Percentiles rank a stretch among this genome's conserved stretches.
These are phyloP conservation scores for Hypoxylon sp. DNA, from an alignment of 2,329 filamentous ascomycete species.

Conservation along the genomic window DNA sequence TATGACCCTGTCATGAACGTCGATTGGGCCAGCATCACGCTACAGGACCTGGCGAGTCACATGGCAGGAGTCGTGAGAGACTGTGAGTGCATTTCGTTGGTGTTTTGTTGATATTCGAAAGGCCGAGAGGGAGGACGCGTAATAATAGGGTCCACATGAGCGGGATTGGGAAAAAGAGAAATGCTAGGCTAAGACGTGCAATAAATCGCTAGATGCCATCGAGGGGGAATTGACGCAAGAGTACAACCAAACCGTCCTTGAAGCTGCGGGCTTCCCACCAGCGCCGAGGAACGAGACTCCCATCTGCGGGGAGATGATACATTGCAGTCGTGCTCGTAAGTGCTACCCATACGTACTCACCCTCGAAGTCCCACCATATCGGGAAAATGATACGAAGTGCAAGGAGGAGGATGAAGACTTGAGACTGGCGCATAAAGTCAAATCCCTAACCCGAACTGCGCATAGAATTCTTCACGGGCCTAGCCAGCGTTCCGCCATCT, in stretches of 20 bases:
- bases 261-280: conserved; percentile 46
- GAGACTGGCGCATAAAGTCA: not conserved
- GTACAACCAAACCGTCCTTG: conserved; percentile 45
- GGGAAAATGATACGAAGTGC: not conserved
- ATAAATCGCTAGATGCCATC: conserved; percentile 40
- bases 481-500: conserved; percentile 46
- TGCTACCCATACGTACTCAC: not conserved
- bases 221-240: conserved; percentile 50
- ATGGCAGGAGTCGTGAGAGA: conserved; percentile 50
- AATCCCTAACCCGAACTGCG: conserved; percentile 2
- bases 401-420: not conserved
- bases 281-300: conserved; percentile 41
- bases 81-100: conserved; percentile 41
- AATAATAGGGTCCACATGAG: not conserved
- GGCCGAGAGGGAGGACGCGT: not conserved
- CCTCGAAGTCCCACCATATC: not conserved
- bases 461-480: conserved; percentile 45
- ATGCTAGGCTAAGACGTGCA: conserved; percentile 9
- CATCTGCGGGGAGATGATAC: conserved; percentile 43
- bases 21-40: conserved; percentile 46
- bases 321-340: conserved; percentile 46
- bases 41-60: conserved; percentile 51
- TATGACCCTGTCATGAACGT: conserved; percentile 45
- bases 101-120: not conserved
- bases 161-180: not conserved